Base-by-base conservation (phyloP, 1,284 basidiomycete genomes). In the Melampsora larici-populina region DNA sequence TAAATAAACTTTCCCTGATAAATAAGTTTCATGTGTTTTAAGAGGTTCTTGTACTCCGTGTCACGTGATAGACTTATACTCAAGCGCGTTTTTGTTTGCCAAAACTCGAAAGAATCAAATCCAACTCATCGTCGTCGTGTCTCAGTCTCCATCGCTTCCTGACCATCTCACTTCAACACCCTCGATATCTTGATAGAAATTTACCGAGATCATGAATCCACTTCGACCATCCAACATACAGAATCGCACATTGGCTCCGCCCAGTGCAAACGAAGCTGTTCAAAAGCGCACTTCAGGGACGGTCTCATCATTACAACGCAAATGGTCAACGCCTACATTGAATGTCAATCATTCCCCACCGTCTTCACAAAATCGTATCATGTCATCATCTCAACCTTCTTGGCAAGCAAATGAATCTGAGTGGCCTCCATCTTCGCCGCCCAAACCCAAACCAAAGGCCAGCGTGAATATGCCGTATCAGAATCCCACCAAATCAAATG, bases 381-480 rank as follows among this genome's bases (percentile, higher is more conserved):
- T 29, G n/a, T 75, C 73, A 40, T 75, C 72, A 26, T 74, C 72
- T 13, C 72, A 74, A 24, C 63, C 62, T 33, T 66, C 72, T 24
- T 74, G 70, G 71, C 71, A 74, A 66, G 60, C 63, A 29, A 63
- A 49, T 51, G 60, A 74, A 49, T 46, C 40, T 8, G 71, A 74
- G 18, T 74, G 71, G 71, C 71, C 71, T 15, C 73, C 65, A 24
- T 67, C 73, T n/a, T 31, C 70, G 11, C 62, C 36, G 26, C 24
- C 26, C 21, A 64, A 31, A 9, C 26, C 21, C 11, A 64, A 64
- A 21, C 1, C 26, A 18, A 64, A 64, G 29, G 21, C 63, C 8
- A 36, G 31, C n/a, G 18, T 40, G 21, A 64, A 21, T 21, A 64
- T 62, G n/a, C 58, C 62, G 9, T 60, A 55, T 17, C 24, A 64